These are phyloP conservation scores for Cucurbita ficifolia DNA, from an alignment of 306 rosid species.

Conservation along the genomic window DNA sequence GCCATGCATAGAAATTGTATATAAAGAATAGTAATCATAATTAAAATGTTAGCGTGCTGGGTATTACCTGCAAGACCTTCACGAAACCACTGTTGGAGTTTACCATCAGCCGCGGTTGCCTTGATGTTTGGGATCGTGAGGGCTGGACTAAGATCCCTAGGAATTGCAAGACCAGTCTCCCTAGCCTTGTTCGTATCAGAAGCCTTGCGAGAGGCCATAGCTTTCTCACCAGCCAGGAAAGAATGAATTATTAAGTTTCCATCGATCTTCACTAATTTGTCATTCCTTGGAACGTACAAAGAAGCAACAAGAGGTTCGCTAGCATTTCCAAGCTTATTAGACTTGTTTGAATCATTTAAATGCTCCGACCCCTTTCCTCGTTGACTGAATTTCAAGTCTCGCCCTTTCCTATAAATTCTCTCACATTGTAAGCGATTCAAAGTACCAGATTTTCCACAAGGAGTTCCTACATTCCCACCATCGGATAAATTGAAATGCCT, in stretches of 20 bases:
- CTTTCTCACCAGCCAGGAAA: conserved; percentile 81
- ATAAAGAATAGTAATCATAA: background rate
- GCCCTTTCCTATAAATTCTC: conserved; percentile 19
- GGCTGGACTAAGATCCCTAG: conserved; percentile 42
- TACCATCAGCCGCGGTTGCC: conserved; percentile 65
- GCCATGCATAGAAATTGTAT: background rate
- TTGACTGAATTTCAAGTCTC: conserved; percentile 14
- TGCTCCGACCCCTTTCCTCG: conserved; percentile 11
- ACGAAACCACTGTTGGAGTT: conserved; percentile 92
- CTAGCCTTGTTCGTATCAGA: conserved; percentile 23
- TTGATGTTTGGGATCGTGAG: conserved; percentile 59
- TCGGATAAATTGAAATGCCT: conserved; percentile 33
- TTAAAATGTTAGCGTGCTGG: background rate
- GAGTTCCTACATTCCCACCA: conserved; percentile 22
- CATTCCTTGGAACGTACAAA: conserved; percentile 89
- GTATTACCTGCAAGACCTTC: conserved; percentile 85
- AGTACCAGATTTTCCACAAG: conserved; percentile 28
- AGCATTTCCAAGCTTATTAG: conserved; percentile 28
- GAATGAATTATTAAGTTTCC: conserved; percentile 95
- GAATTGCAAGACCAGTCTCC: conserved; percentile 53
- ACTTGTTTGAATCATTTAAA: conserved; percentile 16
- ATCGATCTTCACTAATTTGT: conserved; percentile 83
- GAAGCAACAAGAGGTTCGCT: conserved; percentile 90
- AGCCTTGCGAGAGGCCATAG: conserved; percentile 42
- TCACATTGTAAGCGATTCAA: conserved; percentile 19